Conservation (phyloP, 257 asterid genomes). For the Dorcoceras hygrometricum region DNA sequence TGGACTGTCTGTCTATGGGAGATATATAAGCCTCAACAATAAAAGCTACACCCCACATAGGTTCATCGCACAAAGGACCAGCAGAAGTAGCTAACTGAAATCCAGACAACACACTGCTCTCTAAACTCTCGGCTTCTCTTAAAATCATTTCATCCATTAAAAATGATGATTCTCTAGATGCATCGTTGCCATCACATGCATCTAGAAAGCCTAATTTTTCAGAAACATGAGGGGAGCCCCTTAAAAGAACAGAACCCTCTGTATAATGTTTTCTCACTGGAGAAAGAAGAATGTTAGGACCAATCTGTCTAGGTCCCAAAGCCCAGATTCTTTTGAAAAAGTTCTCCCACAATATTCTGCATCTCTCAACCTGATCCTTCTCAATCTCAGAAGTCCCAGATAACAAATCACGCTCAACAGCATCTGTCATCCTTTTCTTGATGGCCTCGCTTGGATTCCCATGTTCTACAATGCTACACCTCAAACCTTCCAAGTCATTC, state of each 20-base stretch:
- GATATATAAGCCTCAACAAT: slow-evolving; percentile 54
- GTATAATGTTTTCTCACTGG: slow-evolving; percentile 44
- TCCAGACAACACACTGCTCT: slow-evolving; percentile 82
- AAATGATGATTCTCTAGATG: slow-evolving; percentile 35
- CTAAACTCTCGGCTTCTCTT: slow-evolving; percentile 70
- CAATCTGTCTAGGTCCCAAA: slow-evolving; percentile 83
- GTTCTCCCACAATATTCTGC: slow-evolving; percentile 48
- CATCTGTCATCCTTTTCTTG: slow-evolving; percentile 65
- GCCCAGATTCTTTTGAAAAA: slow-evolving; percentile 84
- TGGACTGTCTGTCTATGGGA: slow-evolving; percentile 38
- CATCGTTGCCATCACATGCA: slow-evolving; percentile 22
- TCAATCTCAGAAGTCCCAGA: slow-evolving; percentile 43
- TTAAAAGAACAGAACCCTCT: slow-evolving; percentile 54
- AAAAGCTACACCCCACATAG: slow-evolving; percentile 94
- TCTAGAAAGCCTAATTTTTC: slow-evolving; percentile 57
- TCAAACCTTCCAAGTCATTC: slow-evolving; percentile 52
- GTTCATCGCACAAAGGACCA: slow-evolving; percentile 95
- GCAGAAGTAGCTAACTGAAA: slow-evolving; percentile 89
- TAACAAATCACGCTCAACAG: slow-evolving; percentile 56
- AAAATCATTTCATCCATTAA: slow-evolving; percentile 34
- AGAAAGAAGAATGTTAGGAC: slow-evolving; percentile 79
- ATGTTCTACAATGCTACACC: slow-evolving; percentile 63
- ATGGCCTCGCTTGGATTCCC: slow-evolving; percentile 70
- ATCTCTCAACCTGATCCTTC: slow-evolving; percentile 57
- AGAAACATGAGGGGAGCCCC: slow-evolving; percentile 69